phyloP scores from a whole-genome alignment of 805 yeast genomes.

The Wickerhamiella bombiphila region DNA sequence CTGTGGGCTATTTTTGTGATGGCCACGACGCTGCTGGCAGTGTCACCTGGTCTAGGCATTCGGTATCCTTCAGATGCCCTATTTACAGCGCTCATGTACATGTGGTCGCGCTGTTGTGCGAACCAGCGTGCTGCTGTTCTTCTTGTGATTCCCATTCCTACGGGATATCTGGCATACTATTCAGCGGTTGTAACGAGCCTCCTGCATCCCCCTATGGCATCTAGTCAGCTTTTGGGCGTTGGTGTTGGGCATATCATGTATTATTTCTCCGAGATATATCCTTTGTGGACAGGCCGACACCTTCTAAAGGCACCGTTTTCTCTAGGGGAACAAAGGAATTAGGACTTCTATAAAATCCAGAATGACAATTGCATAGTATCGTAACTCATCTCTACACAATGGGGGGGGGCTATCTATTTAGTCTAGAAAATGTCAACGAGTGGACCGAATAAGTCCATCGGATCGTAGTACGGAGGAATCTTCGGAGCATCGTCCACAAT shows the following conservation, averaged over 20 bases:
- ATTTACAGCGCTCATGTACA: not conserved
- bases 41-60: not conserved
- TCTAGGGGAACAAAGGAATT: too few species aligned
- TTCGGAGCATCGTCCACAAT: not conserved
- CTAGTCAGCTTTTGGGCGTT: not conserved
- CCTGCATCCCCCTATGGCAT: not conserved
- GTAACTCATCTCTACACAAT: too few species aligned
- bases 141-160: not conserved
- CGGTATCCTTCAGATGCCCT: not conserved
- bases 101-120: not conserved
- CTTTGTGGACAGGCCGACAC: not conserved
- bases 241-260: slow-evolving; percentile 1
- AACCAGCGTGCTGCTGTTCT: not conserved
- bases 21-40: not conserved
- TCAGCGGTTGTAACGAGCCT: not conserved
- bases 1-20: not conserved
- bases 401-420: too few species aligned
- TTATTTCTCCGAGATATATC: not conserved
- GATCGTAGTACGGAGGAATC: too few species aligned
- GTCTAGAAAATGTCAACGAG: not conserved
- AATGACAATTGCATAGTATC: too few species aligned
- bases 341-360: too few species aligned
- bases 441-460: slow-evolving; percentile 1
- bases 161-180: not conserved
- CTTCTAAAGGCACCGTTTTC: not conserved